These are phyloP conservation scores for Ballota nigra DNA, from an alignment of 257 asterid species.

Conservation along the genomic window DNA sequence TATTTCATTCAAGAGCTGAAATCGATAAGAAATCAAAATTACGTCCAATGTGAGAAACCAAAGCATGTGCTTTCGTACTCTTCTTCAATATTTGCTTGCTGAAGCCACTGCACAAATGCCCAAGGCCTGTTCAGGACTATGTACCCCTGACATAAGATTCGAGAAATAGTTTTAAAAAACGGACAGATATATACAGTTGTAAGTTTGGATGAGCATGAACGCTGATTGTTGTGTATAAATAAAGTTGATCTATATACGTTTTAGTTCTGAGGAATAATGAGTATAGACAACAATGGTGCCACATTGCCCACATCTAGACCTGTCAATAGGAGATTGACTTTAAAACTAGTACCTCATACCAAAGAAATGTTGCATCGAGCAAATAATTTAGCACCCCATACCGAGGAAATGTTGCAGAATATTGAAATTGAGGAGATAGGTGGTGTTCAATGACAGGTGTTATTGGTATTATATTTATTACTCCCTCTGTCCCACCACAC, in stretches of 20 bases:
- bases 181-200: neutral
- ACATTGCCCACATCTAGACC: neutral
- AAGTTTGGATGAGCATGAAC: neutral
- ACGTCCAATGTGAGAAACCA: neutral
- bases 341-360: neutral
- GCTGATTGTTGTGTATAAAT: neutral
- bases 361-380: neutral
- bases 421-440: neutral
- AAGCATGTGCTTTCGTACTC: constrained; percentile 50
- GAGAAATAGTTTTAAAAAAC: constrained; percentile 19
- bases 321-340: neutral
- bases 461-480: neutral
- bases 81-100: constrained; percentile 79
- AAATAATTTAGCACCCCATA: neutral
- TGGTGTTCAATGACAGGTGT: neutral
- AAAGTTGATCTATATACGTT: neutral
- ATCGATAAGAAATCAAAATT: neutral
- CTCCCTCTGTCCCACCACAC: no score
- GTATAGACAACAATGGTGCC: neutral
- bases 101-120: constrained; percentile 99
- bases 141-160: constrained; percentile 64
- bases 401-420: neutral
- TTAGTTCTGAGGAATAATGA: neutral
- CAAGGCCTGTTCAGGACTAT: constrained; percentile 96
- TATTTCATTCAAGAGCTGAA: constrained; percentile 1